phyloP scores from a whole-genome alignment of 192 early-diverging fungal species.

The Lunasporangiospora selenospora region DNA sequence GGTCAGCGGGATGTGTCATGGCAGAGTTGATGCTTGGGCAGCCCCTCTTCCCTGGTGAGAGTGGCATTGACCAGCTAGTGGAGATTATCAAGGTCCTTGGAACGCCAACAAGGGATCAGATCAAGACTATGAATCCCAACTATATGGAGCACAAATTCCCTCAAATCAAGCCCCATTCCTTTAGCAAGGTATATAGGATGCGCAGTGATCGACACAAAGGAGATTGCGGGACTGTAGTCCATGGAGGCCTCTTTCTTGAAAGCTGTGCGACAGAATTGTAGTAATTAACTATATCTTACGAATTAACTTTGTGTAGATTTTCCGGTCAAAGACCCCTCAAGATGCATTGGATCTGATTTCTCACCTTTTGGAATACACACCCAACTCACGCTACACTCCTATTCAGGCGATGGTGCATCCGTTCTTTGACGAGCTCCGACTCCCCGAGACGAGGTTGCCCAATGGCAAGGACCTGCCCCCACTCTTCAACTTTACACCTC shows the following conservation, averaged over 20 bases:
- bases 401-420: conserved; percentile 92
- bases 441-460: conserved; percentile 81
- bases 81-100: conserved; percentile 99
- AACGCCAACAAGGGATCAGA: conserved; percentile 95
- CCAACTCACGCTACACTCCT: conserved; percentile 78
- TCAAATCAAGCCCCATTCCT: conserved; percentile 94
- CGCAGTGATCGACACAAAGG: not conserved
- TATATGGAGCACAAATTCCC: conserved; percentile 99
- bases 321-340: conserved; percentile 80
- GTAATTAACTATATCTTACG: not conserved
- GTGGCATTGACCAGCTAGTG: conserved; percentile 97
- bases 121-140: conserved; percentile 97
- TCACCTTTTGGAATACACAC: conserved; percentile 91
- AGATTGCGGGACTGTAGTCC: not conserved
- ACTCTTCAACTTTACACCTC: conserved; percentile 89
- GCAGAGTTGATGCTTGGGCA: conserved; percentile 94
- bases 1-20: conserved; percentile 98
- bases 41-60: conserved; percentile 96
- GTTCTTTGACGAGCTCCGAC: conserved; percentile 97
- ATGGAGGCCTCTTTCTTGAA: not conserved
- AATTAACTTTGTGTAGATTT: conserved; percentile 63
- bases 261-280: not conserved
- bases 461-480: conserved; percentile 86
- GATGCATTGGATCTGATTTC: conserved; percentile 91
- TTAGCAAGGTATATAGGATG: conserved; percentile 67